Conservation (phyloP, 176 grass and related monocot species). For the Pontederia crassipes region DNA sequence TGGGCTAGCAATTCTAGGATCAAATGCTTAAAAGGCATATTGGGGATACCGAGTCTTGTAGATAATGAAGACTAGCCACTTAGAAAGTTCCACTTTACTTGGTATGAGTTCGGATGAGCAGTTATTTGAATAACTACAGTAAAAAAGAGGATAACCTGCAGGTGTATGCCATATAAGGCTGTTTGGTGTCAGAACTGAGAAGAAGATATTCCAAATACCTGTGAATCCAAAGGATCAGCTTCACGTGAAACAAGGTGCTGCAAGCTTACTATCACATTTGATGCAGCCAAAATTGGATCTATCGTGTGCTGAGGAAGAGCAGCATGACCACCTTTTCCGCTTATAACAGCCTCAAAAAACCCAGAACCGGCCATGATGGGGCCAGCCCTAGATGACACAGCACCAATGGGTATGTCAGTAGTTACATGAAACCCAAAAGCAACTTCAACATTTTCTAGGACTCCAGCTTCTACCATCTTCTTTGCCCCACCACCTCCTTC, state of each 20-base stretch:
- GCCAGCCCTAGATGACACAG: constrained; percentile 48
- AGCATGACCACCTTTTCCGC: constrained; percentile 87
- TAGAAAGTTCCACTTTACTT: too few relatives aligned
- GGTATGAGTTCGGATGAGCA: too few relatives aligned
- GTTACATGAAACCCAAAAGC: constrained; percentile 49
- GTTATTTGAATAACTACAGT: too few relatives aligned
- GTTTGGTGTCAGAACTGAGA: constrained; percentile 11
- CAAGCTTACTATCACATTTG: constrained; percentile 91
- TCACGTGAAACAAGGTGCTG: constrained; percentile 92
- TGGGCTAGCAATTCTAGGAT: too few relatives aligned
- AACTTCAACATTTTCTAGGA: not conserved
- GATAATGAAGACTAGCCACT: too few relatives aligned
- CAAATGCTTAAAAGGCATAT: too few relatives aligned
- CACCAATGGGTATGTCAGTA: constrained; percentile 36
- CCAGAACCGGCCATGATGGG: constrained; percentile 86
- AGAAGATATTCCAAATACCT: constrained; percentile 47
- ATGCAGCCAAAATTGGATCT: constrained; percentile 53
- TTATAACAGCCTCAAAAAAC: constrained; percentile 85
- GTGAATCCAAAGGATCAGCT: constrained; percentile 91
- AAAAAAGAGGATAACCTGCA: not conserved
- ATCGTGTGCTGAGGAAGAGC: constrained; percentile 92
- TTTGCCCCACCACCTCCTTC: constrained; percentile 3
- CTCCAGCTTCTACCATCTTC: not conserved
- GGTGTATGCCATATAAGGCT: not conserved
- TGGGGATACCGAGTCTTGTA: too few relatives aligned